Conservation (phyloP, 768 basidiomycete genomes). For the Pisolithus microcarpus region DNA sequence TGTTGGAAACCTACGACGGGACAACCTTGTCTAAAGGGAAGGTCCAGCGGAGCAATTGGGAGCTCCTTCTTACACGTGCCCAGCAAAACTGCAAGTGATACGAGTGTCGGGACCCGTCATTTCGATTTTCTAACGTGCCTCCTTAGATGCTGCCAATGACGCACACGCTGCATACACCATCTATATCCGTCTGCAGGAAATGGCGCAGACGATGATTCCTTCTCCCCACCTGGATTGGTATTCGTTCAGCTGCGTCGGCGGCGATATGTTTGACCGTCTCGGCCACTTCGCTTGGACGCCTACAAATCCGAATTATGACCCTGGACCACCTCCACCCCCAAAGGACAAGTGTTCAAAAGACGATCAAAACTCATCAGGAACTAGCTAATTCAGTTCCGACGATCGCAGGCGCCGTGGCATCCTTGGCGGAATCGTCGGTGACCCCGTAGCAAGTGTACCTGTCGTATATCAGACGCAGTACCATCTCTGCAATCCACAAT, state of each 20-base stretch:
- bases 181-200: conserved; percentile 38
- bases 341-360: conserved; percentile 10
- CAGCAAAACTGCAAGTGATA: conserved; percentile 56
- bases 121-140: conserved; percentile 8
- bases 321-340: conserved; percentile 54
- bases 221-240: conserved; percentile 38
- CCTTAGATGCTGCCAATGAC: conserved; percentile 65
- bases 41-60: conserved; percentile 67
- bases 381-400: background rate
- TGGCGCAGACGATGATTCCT: conserved; percentile 33
- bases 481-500: no score
- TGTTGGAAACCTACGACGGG: conserved; percentile 56
- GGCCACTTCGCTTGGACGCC: conserved; percentile 41
- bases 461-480: no score
- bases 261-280: conserved; percentile 36
- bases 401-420: background rate
- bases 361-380: background rate
- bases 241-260: conserved; percentile 48
- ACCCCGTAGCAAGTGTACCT: background rate
- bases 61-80: conserved; percentile 32
- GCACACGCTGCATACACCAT: conserved; percentile 56
- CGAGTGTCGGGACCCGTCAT: background rate
- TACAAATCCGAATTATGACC: conserved; percentile 63
- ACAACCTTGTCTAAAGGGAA: conserved; percentile 50
- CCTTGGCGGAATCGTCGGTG: no score